Percentiles rank a stretch among this genome's conserved stretches.
Evolutionary conservation across 1,139 yeast genomes (phyloP).

Genomic region (Hansenula anomala): DNA sequence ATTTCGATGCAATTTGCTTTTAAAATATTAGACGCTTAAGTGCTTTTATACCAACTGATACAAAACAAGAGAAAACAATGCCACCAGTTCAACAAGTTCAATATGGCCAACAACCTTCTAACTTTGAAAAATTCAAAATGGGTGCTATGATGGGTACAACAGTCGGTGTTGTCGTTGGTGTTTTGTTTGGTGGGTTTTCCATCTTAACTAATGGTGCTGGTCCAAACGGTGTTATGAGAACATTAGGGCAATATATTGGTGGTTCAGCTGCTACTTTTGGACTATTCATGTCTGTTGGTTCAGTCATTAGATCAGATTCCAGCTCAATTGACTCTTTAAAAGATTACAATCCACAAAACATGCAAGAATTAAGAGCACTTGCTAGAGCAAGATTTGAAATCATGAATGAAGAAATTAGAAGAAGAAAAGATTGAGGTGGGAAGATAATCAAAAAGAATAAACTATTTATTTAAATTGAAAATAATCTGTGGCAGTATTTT

Average conservation of each 20-base stretch:
- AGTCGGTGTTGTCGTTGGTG: conserved; percentile 95
- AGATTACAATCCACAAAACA: conserved; percentile 14
- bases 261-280: conserved; percentile 98
- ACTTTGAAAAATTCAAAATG: conserved; percentile 96
- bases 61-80: conserved; percentile 36
- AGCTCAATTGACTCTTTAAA: conserved; percentile 11
- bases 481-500: not conserved
- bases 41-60: too few species aligned
- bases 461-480: too few species aligned
- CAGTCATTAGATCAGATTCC: conserved; percentile 80
- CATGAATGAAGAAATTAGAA: conserved; percentile 15
- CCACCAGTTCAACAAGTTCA: conserved; percentile 83
- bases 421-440: conserved; percentile 5
- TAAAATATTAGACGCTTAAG: too few species aligned
- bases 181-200: conserved; percentile 89
- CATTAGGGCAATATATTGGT: conserved; percentile 92
- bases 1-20: too few species aligned
- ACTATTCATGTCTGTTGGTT: conserved; percentile 91
- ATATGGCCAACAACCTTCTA: conserved; percentile 76
- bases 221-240: conserved; percentile 96
- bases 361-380: conserved; percentile 19
- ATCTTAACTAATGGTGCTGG: conserved; percentile 94
- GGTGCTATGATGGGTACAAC: conserved; percentile 96
- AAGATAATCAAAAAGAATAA: too few species aligned
- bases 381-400: conserved; percentile 21